Evolutionary conservation across 2,329 filamentous ascomycete species (phyloP), one percentile per base, ranked within the genome.

Genomic region (Colletotrichum tamarilloi): DNA sequence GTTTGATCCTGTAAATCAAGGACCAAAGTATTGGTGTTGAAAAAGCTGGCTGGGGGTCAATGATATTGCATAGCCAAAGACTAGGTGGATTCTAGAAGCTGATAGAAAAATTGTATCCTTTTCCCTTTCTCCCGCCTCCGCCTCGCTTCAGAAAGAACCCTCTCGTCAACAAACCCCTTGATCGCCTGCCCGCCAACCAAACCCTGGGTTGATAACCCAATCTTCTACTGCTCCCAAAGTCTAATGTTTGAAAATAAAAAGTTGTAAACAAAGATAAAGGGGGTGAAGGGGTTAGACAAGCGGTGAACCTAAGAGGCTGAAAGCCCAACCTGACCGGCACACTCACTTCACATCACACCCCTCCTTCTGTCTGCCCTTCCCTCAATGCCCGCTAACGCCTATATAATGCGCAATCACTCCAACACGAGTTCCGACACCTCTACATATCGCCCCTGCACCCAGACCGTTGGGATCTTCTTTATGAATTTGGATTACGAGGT

Each of bases 321-420:
- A 52, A 16, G 52, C 26, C 30, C 32, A 66, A 16, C 38, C 56
- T 32, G 22, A 58, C 16, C 26, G 65, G 53, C 62, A 19, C 38
- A 42, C 38, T 42, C 38, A 42, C 38, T 8, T 16, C 16, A 38
- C 62, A 14, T 30, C 12, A 38, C 30, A 22, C 30, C 67, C 32
- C 11, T 42, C 30, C 28, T 12, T 9, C 30, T 28, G 30, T 1
- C 49, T n/a, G 32, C 53, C 26, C 22, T 26, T 8, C 46, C 62
- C 14, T 19, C 32, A 38, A 73, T 70, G 70, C 59, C 70, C 70
- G 67, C 70, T 56, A 70, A 70, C 70, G 66, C 70, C 63, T 24
- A 32, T 73, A 55, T 26, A 46, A 73, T 73, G 70, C 67, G 49
- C 55, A 12, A 56, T 42, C 28, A 52, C 22, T 28, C 19, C 26